Evolutionary conservation across 1,139 yeast species (phyloP).

Genomic region (Petasospora rhodanensis): DNA sequence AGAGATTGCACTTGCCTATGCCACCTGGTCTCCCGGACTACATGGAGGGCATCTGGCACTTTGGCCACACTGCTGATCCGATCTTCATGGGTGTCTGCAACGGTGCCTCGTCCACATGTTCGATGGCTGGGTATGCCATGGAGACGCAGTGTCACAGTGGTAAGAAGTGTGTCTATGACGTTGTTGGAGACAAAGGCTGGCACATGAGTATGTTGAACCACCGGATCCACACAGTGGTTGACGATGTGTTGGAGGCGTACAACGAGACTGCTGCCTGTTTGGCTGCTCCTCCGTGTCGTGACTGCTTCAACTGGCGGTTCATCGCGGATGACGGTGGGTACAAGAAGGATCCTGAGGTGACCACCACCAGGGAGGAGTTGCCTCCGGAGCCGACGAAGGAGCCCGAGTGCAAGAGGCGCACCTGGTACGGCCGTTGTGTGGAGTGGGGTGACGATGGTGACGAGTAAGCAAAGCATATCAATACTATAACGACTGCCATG

Average conservation of each 20-base stretch:
- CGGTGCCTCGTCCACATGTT: slow-evolving; percentile 89
- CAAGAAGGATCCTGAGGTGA: slow-evolving; percentile 10
- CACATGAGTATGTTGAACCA: slow-evolving; percentile 83
- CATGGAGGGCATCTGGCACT: slow-evolving; percentile 85
- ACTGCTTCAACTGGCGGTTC: slow-evolving; percentile 90
- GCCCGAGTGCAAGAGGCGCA: slow-evolving; percentile 22
- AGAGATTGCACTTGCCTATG: slow-evolving; percentile 80
- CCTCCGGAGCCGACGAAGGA: slow-evolving; percentile 22
- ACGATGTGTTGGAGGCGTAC: slow-evolving; percentile 66
- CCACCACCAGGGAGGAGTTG: slow-evolving; percentile 4
- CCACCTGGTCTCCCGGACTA: slow-evolving; percentile 87
- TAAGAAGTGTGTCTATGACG: slow-evolving; percentile 81
- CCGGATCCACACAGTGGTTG: slow-evolving; percentile 87
- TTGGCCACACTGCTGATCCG: slow-evolving; percentile 97
- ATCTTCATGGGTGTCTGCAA: slow-evolving; percentile 95
- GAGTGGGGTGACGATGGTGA: slow-evolving; percentile 19
- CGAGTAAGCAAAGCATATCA: too few relatives aligned
- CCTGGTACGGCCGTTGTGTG: slow-evolving; percentile 27
- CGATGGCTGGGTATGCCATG: slow-evolving; percentile 95
- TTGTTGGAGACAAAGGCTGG: slow-evolving; percentile 89
- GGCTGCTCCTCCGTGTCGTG: slow-evolving; percentile 75
- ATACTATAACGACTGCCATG: too few relatives aligned
- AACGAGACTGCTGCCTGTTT: slow-evolving; percentile 75
- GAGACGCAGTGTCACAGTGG: slow-evolving; percentile 96
- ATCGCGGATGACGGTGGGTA: slow-evolving; percentile 42